phyloP scores from a whole-genome alignment of 2,329 filamentous ascomycete species.

The Fusarium secorum region DNA sequence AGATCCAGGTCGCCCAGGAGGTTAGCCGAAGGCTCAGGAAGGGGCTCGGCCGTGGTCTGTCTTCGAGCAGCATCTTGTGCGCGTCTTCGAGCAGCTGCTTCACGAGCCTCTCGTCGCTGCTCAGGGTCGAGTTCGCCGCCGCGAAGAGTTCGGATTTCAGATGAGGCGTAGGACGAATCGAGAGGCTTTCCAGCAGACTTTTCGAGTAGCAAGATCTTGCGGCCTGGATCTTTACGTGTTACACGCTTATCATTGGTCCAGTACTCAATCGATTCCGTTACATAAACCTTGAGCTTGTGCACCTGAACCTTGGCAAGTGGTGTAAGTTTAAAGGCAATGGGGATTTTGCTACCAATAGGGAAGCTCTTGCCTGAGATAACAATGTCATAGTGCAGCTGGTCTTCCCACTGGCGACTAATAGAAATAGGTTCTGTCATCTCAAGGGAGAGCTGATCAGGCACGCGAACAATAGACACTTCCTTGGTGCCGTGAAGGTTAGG shows the following conservation, averaged over 20 bases:
- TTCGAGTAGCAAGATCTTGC: slow-evolving; percentile 87
- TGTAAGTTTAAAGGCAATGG: slow-evolving; percentile 93
- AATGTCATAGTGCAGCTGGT: slow-evolving; percentile 94
- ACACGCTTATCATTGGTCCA: slow-evolving; percentile 87
- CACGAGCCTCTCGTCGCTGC: slow-evolving; percentile 58
- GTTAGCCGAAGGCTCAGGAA: slow-evolving; percentile 69
- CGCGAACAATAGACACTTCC: slow-evolving; percentile 83
- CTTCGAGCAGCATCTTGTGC: slow-evolving; percentile 61
- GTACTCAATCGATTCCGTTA: slow-evolving; percentile 91
- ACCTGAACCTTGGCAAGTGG: slow-evolving; percentile 92
- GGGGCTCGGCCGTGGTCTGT: slow-evolving; percentile 48
- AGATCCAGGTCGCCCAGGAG: slow-evolving; percentile 81
- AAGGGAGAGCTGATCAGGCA: slow-evolving; percentile 85
- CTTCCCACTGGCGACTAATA: slow-evolving; percentile 92
- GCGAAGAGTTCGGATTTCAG: slow-evolving; percentile 77
- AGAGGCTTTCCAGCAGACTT: slow-evolving; percentile 83
- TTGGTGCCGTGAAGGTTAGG: slow-evolving; percentile 84
- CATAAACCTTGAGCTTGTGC: slow-evolving; percentile 88
- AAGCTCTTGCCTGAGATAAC: slow-evolving; percentile 97
- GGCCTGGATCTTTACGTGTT: slow-evolving; percentile 81
- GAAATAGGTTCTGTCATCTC: slow-evolving; percentile 94
- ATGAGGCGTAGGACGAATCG: slow-evolving; percentile 75
- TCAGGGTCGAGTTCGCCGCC: slow-evolving; percentile 76
- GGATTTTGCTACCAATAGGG: slow-evolving; percentile 84
- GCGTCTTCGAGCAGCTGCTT: slow-evolving; percentile 57